Base-by-base conservation (phyloP, 306 rosid species). In the Neltuma alba region DNA sequence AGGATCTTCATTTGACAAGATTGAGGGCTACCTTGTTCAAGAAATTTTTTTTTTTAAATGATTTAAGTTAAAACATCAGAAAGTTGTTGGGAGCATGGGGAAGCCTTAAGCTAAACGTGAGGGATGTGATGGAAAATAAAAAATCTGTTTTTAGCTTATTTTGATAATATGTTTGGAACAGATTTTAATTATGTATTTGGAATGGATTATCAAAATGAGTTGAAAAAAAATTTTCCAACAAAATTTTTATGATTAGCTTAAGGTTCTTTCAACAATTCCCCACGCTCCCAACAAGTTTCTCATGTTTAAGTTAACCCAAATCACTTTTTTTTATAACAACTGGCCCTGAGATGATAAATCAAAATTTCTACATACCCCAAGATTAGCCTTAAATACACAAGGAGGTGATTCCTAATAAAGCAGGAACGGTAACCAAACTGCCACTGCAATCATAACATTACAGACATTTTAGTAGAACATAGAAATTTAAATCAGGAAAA, bases 371-470 rank as follows among this genome's bases (percentile, higher is more conserved):
- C 92, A 52, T 91, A 95, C 99, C 99, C 99, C 91, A 95, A 82
- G 77, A 91, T 84, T 78, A 95, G 98, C 87, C 98, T 89, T 61
- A 84, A 41, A 83, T 95, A 95, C 81, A 93, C 91, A 9, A 95
- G 92, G 33, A 76, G 72, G 80, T 91, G 98, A 79, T 89, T 89
- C 63, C 82, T 81, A 74, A 95, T 93, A 87, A 86, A 95, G 91
- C 99, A 95, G 72, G 99, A 95, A 76, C 74, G 34, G 54, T 92
- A 95, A 34, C 99, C 99, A 75, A 95, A 92, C 75, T 95, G 99
- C 99, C 99, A 95, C 98, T 95, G 98, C 73, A 81, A 52, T 81
- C 64, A 83, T 65, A 80, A 62, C 70, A 62, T 65, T 80, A 52
- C 77, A 50, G 70, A 80, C 55, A 81, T 81, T 84, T 78, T 77